Conservation (phyloP, 208 protist species). For the Wallacemonas collosoma region DNA sequence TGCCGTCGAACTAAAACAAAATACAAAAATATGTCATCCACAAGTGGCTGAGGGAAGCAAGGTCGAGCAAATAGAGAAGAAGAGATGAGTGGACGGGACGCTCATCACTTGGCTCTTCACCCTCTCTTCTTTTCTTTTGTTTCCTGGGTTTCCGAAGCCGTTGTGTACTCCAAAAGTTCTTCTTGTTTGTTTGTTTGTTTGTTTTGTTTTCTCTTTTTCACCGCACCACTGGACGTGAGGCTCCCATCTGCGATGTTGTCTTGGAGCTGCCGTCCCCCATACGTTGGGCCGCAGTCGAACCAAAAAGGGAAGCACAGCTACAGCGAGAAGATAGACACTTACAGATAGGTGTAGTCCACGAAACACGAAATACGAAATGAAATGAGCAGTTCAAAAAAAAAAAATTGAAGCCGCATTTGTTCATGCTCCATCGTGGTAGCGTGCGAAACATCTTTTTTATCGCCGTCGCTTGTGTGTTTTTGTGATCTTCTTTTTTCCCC, state of each 20-base stretch:
- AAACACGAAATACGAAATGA: conserved; percentile 6
- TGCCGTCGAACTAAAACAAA: background rate
- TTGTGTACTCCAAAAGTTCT: conserved; percentile 11
- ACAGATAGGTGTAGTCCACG: background rate
- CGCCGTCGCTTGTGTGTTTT: conserved; percentile 27
- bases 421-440: conserved; percentile 4
- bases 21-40: conserved; percentile 10
- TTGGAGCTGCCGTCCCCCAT: background rate
- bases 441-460: conserved; percentile 25
- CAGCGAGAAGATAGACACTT: conserved; percentile 16
- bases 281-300: too few relatives aligned
- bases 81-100: too few relatives aligned
- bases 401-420: background rate
- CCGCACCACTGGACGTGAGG: background rate
- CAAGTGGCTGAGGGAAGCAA: background rate
- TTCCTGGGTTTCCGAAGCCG: too few relatives aligned
- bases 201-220: conserved; percentile 13
- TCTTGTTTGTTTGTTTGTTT: conserved; percentile 4
- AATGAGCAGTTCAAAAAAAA: background rate
- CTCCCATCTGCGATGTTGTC: background rate
- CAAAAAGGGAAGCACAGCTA: background rate
- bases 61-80: background rate
- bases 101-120: too few relatives aligned
- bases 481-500: conserved; percentile 21
- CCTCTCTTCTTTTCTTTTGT: too few relatives aligned